Conservation (phyloP, 2,329 filamentous ascomycete species). For the Albophoma yamanashiensis region DNA sequence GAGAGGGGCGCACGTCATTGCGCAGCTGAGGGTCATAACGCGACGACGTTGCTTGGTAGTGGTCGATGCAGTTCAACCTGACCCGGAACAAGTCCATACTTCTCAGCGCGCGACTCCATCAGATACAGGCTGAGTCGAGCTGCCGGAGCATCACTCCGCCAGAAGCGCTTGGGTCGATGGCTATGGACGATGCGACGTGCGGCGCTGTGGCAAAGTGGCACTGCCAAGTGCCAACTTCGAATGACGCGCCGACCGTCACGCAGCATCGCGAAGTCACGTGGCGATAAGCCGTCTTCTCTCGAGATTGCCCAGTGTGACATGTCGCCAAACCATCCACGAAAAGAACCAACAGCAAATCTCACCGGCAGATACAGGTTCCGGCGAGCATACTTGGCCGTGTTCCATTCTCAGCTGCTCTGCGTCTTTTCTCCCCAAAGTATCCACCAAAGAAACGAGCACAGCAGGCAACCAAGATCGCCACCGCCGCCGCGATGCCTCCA, state of each 20-base stretch:
- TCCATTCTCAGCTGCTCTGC: background rate
- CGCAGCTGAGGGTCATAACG: constrained; percentile 72
- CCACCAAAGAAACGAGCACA: background rate
- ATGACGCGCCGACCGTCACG: background rate
- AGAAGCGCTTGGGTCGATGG: background rate
- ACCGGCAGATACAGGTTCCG: background rate
- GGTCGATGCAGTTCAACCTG: constrained; percentile 89
- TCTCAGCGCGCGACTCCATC: constrained; percentile 9
- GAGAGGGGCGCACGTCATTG: constrained; percentile 47
- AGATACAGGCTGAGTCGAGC: background rate
- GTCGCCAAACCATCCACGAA: background rate
- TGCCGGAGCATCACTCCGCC: background rate
- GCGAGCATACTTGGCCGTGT: background rate
- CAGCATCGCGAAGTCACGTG: constrained; percentile 18
- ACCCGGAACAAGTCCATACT: constrained; percentile 66
- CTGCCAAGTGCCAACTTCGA: background rate
- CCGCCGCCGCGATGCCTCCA: constrained; percentile 1
- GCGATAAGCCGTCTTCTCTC: constrained; percentile 5
- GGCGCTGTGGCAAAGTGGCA: background rate
- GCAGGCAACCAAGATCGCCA: background rate
- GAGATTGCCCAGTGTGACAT: background rate
- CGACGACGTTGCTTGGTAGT: constrained; percentile 75
- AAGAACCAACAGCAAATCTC: background rate
- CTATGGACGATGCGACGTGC: background rate
- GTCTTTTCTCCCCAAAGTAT: background rate